Base-by-base conservation (phyloP, 2,329 filamentous ascomycete genomes). In the Penicillium sp. region DNA sequence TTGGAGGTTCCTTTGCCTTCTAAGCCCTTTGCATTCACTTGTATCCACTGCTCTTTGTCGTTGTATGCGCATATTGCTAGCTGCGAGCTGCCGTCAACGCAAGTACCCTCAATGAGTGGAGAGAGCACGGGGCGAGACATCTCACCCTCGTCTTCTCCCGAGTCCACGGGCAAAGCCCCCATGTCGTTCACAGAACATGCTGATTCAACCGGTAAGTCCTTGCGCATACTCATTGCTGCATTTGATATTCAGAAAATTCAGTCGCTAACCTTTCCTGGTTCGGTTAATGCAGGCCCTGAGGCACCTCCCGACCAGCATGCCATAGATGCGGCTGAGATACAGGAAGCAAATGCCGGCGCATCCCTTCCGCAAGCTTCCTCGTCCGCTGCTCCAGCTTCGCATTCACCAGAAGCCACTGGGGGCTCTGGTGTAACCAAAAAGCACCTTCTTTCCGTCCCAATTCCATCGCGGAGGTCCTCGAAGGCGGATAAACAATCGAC, bases 391-490 rank as follows among this genome's bases (percentile, higher is more conserved):
- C 41, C 48, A 5, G 13, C 22, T 16, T 40, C 47, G 16, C 46
- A n/a, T 32, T 31, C 56, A 28, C 29, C 61, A 16, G 46, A 52
- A 3, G 31, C 48, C 13, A 46, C 54, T 7, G 54, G 49, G 32
- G 31, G 49, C 20, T 43, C 54, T 22, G 60, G 63, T 27, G 42
- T 54, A 18, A 60, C 67, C 8, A 70, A 67, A 54, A 70, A 69
- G 51, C 64, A 66, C 31, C 61, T 64, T 48, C 59, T 68, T 24
- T 58, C 69, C 23, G 55, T 69, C 22, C 65, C 63, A 32, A 62
- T 69, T 29, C 59, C 68, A 16, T 70, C 69, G 47, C 66, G 66
- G 45, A 62, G 66, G 28, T 71, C 69, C 8, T 67, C 67, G 18
- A 67, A 64, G 49, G 55, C 57, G 22, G 69, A 69, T 40, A 65